Conservation (phyloP, 768 basidiomycete species). For the Saitozyma podzolica region DNA sequence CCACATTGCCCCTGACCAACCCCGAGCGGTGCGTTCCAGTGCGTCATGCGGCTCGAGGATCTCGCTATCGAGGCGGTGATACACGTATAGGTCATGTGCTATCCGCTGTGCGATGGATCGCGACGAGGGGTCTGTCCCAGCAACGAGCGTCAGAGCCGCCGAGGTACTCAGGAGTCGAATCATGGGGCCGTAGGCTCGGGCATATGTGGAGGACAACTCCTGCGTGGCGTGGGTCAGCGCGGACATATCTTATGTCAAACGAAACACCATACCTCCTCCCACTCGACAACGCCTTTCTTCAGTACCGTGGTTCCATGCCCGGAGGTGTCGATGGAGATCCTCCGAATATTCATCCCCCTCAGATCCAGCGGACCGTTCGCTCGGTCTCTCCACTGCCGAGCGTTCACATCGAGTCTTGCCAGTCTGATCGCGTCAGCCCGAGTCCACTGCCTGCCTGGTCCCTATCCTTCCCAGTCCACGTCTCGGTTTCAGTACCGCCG, state of each 20-base stretch:
- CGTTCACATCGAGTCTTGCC: constrained; percentile 36
- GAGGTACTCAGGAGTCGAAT: constrained; percentile 64
- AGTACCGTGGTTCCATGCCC: not conserved
- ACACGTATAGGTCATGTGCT: constrained; percentile 66
- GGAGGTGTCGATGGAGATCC: constrained; percentile 3
- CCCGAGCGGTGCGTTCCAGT: constrained; percentile 14
- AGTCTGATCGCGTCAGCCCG: constrained; percentile 8
- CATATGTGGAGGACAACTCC: not conserved
- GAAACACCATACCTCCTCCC: not conserved
- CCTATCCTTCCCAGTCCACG: no score
- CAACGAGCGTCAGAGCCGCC: constrained; percentile 62
- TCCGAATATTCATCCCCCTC: constrained; percentile 29
- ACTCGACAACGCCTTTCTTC: not conserved
- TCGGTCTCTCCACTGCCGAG: constrained; percentile 29
- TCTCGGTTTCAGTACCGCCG: not conserved
- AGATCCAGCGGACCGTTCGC: constrained; percentile 18
- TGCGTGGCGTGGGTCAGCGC: not conserved
- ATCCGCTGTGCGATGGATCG: constrained; percentile 65
- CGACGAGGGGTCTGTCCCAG: constrained; percentile 39
- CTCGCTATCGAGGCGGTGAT: constrained; percentile 69
- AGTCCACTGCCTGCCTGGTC: no score
- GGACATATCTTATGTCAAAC: not conserved
- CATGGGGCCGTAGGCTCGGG: constrained; percentile 60
- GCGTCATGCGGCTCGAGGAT: constrained; percentile 60
- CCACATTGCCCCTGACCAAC: constrained; percentile 36